Base-by-base conservation (phyloP, 176 grass and related monocot species). In the Otatea glauca region DNA sequence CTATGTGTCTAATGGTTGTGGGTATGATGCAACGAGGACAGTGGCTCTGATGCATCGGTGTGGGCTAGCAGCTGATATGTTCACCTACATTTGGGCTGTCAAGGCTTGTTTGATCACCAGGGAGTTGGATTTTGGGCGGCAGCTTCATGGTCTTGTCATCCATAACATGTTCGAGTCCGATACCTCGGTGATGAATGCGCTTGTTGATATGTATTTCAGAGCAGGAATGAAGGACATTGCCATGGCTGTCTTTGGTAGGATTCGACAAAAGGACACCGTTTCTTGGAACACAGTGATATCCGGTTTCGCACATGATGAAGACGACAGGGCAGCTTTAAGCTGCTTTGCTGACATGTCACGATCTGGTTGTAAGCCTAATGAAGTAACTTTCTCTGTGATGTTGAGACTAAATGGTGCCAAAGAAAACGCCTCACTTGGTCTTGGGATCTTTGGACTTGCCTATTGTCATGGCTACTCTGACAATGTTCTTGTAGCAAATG, bases 231-330 rank as follows among this genome's bases (percentile, higher is more conserved):
- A 73, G 75, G 83, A 29, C 60, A 34, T 3, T 49, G 92, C 86
- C 7, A n/a, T 84, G 59, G 81, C 21, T 7, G 39, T 74, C 58
- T 91, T 88, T 32, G 9, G n/a, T 32, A 86, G 59, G 63, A 91
- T 91, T 72, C 34, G 0, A 10, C 35, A 53, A 0, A 94, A 91
- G 49, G 88, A 91, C 78, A 63, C 72, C 0, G 53, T 90, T 77
- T 94, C 92, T 34, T 94, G 92, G 92, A 94, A 94, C 21, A 91
- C 88, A 1, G 7, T 86, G 59, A 81, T 91, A 64, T 91, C 83
- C 2, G 41, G 83, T 24, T 85, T 86, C 2, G 23, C 59, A 12
- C 64, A 78, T 76, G 88, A 76, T 56, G 86, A 84, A 21, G 83
- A 84, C 11, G 83, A 72, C 17, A 86, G 1, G 15, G 75, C 72